Conservation (phyloP, 257 asterid species). For the Penstemon barbatus region DNA sequence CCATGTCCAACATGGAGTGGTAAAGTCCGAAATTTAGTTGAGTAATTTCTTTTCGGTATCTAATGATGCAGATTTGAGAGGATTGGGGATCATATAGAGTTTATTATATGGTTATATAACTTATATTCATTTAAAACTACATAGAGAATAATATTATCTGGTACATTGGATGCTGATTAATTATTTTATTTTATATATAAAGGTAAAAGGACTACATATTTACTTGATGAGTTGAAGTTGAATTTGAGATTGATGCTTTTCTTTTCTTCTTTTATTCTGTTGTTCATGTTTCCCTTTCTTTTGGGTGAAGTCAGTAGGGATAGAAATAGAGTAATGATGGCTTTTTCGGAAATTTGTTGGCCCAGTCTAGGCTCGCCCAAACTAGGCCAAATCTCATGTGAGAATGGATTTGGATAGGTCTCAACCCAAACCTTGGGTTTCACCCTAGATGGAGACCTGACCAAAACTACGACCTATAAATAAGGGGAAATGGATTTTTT, state of each 20-base stretch:
- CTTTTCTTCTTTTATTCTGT: background rate
- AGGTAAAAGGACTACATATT: slow-evolving; percentile 23
- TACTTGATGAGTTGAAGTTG: slow-evolving; percentile 11
- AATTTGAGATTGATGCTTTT: background rate
- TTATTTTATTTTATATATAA: slow-evolving; percentile 16
- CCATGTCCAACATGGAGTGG: background rate
- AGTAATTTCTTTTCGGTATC: background rate
- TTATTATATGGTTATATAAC: slow-evolving; percentile 23
- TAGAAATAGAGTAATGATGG: too few species aligned
- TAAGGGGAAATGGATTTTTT: too few species aligned
- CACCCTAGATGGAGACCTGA: too few species aligned
- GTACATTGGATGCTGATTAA: background rate
- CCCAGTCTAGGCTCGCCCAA: too few species aligned
- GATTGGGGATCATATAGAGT: slow-evolving; percentile 12
- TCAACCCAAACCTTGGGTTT: too few species aligned
- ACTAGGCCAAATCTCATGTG: too few species aligned
- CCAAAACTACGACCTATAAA: too few species aligned
- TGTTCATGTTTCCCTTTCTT: too few species aligned
- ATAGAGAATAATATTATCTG: slow-evolving; percentile 26
- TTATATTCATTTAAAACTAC: slow-evolving; percentile 15
- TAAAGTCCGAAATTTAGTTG: background rate
- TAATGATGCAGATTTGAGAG: background rate
- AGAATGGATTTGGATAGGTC: too few species aligned
- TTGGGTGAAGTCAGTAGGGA: too few species aligned
- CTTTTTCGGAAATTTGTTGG: too few species aligned